Evolutionary conservation across 371 early-diverging fungal genomes (phyloP).

Genomic region (Catenaria anguillulae): DNA sequence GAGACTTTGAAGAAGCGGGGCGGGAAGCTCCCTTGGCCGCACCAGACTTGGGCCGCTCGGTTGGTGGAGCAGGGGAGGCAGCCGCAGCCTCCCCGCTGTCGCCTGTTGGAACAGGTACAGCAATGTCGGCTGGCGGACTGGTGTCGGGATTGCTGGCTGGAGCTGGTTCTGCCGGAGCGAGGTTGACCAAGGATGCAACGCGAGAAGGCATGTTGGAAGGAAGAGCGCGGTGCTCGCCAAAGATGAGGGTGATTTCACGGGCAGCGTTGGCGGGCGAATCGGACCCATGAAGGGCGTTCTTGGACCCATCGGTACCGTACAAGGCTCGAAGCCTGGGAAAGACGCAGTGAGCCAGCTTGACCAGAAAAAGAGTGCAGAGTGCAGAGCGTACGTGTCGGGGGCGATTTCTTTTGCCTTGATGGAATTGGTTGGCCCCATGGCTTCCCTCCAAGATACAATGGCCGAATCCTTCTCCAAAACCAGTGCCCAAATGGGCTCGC

Average conservation of each 20-base stretch:
- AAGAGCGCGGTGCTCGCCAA: constrained; percentile 12
- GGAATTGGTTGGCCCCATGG: constrained; percentile 65
- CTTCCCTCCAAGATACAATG: constrained; percentile 39
- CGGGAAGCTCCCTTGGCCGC: no score
- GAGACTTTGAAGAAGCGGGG: no score
- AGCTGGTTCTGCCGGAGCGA: no score
- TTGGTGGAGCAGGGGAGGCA: no score
- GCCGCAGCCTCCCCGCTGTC: no score
- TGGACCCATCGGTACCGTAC: constrained; percentile 25
- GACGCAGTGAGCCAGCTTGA: not conserved
- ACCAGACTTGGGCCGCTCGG: no score
- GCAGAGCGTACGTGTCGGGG: constrained; percentile 29
- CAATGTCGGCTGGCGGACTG: no score
- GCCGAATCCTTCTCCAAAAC: constrained; percentile 48
- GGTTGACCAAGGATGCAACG: not conserved
- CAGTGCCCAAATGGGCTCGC: constrained; percentile 52
- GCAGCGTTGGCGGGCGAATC: constrained; percentile 20
- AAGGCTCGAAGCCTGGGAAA: constrained; percentile 13
- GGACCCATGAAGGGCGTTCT: constrained; percentile 33
- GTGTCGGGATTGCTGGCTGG: no score
- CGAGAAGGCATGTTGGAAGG: not conserved
- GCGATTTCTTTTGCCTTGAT: constrained; percentile 39
- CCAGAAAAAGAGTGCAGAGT: not conserved
- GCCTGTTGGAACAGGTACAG: no score
- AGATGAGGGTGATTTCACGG: constrained; percentile 27